A percentile compares a stretch with the other conserved stretches of the same genome.
Evolutionary conservation across 2,329 filamentous ascomycete species (phyloP).

Genomic region (Thelonectria rubi): DNA sequence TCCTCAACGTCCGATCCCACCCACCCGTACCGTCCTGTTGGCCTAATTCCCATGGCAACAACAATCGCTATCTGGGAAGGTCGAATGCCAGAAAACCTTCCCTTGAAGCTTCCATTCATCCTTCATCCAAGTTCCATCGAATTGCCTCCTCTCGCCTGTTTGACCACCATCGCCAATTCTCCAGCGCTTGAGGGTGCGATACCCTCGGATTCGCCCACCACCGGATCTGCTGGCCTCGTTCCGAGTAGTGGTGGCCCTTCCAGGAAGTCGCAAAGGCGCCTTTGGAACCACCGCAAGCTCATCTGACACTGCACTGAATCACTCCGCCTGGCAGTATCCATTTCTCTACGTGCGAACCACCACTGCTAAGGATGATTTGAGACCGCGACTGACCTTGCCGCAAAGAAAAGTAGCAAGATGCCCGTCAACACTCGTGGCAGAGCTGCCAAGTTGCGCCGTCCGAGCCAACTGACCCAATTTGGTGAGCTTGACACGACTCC

Average conservation of each 20-base stretch:
- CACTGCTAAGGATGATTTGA: background rate
- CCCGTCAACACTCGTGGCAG: constrained; percentile 28
- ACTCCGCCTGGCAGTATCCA: background rate
- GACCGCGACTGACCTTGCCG: background rate
- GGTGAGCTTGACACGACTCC: constrained; percentile 48
- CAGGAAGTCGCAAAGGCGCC: background rate
- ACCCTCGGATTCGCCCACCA: background rate
- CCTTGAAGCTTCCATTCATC: background rate
- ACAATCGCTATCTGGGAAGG: background rate
- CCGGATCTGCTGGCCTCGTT: background rate
- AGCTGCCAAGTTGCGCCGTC: constrained; percentile 27
- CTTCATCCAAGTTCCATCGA: background rate
- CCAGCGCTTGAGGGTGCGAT: background rate
- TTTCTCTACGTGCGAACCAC: background rate
- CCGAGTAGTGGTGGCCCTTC: background rate
- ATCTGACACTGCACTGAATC: background rate
- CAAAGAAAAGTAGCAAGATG: constrained; percentile 23
- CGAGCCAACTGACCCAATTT: constrained; percentile 34
- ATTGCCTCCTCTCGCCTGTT: background rate
- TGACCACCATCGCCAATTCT: background rate
- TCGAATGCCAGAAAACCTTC: background rate
- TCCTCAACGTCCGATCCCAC: constrained; percentile 13
- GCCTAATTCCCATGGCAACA: constrained; percentile 6
- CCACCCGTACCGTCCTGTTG: background rate
- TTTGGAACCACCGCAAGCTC: background rate